phyloP scores from a whole-genome alignment of 2,329 filamentous ascomycete species.

The Podosphaera leucotricha region DNA sequence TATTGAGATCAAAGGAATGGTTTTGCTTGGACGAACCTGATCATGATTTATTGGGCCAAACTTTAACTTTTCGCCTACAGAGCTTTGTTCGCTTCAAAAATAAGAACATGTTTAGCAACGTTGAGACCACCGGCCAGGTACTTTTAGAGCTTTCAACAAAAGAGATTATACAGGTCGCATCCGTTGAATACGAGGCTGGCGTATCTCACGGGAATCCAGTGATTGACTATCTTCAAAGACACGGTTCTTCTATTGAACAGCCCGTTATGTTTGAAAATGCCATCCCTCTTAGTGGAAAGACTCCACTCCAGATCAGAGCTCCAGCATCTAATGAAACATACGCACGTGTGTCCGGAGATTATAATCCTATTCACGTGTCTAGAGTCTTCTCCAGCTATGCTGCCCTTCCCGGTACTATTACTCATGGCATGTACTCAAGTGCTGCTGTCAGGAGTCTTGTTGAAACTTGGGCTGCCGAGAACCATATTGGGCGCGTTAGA shows the following conservation, averaged over 20 bases:
- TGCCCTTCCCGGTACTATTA: slow-evolving; percentile 88
- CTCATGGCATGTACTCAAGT: slow-evolving; percentile 98
- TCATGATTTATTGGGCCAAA: slow-evolving; percentile 75
- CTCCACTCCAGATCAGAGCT: slow-evolving; percentile 66
- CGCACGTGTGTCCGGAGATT: slow-evolving; percentile 89
- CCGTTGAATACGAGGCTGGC: slow-evolving; percentile 83
- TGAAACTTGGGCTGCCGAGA: slow-evolving; percentile 97
- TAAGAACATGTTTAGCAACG: slow-evolving; percentile 69
- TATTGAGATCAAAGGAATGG: slow-evolving; percentile 94
- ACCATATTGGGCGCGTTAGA: slow-evolving; percentile 88
- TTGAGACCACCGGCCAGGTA: slow-evolving; percentile 81
- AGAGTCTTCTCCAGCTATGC: slow-evolving; percentile 92
- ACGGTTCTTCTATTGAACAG: slow-evolving; percentile 83
- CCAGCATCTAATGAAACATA: slow-evolving; percentile 96
- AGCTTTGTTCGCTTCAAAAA: slow-evolving; percentile 88
- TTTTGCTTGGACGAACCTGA: slow-evolving; percentile 71
- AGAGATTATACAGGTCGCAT: slow-evolving; percentile 93
- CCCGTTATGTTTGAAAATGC: slow-evolving; percentile 93
- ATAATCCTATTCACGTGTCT: slow-evolving; percentile 97
- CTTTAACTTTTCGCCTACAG: slow-evolving; percentile 84
- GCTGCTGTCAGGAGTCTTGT: slow-evolving; percentile 87
- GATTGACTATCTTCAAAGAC: slow-evolving; percentile 79
- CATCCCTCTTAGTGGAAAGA: slow-evolving; percentile 84
- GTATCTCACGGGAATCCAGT: slow-evolving; percentile 89
- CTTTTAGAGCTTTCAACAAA: slow-evolving; percentile 87